Conservation (phyloP, 305 asterid genomes). For the Salvia sclarea region DNA sequence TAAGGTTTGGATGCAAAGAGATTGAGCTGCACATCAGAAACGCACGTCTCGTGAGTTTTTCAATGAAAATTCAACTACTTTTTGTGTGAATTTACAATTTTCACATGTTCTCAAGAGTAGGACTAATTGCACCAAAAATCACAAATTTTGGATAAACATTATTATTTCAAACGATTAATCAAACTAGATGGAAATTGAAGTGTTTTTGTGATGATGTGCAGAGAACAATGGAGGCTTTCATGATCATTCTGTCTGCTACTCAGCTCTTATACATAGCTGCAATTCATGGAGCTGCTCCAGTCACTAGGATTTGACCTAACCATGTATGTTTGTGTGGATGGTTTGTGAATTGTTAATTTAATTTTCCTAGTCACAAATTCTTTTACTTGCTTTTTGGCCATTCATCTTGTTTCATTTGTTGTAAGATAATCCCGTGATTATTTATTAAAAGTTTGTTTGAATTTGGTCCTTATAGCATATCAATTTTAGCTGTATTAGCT, state of each 20-base stretch:
- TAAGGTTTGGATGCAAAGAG: conserved; percentile 86
- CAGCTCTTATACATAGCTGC: conserved; percentile 70
- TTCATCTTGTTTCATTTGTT: conserved; percentile 9
- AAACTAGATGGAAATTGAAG: not conserved
- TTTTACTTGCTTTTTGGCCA: not conserved
- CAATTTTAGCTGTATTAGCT: too few species aligned
- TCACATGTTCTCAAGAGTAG: too few species aligned
- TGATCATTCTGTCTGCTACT: conserved; percentile 71
- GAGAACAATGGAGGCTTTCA: conserved; percentile 92
- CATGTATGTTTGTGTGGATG: conserved; percentile 5
- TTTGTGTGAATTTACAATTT: too few species aligned
- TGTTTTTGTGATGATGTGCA: conserved; percentile 32
- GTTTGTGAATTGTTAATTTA: conserved; percentile 18
- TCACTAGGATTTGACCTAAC: conserved; percentile 33
- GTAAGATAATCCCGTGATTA: not conserved
- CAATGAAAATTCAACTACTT: not conserved
- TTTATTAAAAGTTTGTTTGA: not conserved
- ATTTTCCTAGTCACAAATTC: not conserved
- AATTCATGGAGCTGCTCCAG: conserved; percentile 56
- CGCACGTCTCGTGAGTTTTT: conserved; percentile 65
- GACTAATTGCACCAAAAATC: too few species aligned
- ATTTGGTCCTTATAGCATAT: too few species aligned
- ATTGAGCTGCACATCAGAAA: conserved; percentile 60
- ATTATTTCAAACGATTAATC: too few species aligned
- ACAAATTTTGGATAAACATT: too few species aligned